Conservation (phyloP, 768 basidiomycete genomes). For the Tricholoma saponaceum region DNA sequence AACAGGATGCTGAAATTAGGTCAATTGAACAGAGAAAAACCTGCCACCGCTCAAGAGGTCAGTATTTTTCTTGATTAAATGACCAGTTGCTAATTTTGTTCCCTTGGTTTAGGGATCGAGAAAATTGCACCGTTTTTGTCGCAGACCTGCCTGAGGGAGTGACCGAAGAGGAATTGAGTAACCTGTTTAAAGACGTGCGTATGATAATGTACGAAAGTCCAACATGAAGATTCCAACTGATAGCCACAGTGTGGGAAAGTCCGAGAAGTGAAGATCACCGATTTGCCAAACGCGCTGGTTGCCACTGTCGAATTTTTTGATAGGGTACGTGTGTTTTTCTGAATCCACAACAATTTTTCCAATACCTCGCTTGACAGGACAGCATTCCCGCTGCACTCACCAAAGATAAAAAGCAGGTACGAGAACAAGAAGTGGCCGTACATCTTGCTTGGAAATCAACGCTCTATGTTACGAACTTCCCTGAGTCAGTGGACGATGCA, state of each 20-base stretch:
- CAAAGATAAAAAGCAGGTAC: constrained; percentile 89
- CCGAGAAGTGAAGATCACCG: constrained; percentile 79
- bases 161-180: constrained; percentile 61
- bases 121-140: constrained; percentile 90
- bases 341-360: neutral
- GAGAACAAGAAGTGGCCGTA: constrained; percentile 73
- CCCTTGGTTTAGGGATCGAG: constrained; percentile 69
- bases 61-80: neutral
- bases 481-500: constrained; percentile 76
- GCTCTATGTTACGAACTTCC: constrained; percentile 94
- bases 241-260: constrained; percentile 73
- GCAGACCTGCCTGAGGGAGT: constrained; percentile 56
- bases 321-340: constrained; percentile 35
- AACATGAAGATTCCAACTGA: neutral
- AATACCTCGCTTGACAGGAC: constrained; percentile 42
- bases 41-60: constrained; percentile 58
- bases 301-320: constrained; percentile 88
- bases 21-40: constrained; percentile 34
- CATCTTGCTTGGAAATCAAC: constrained; percentile 93
- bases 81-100: neutral
- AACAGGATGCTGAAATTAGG: neutral
- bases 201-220: neutral
- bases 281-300: constrained; percentile 52
- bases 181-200: constrained; percentile 82
- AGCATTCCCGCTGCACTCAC: constrained; percentile 83